Evolutionary conservation across 2,329 filamentous ascomycete species (phyloP), one percentile per base, ranked within the genome.

Genomic region (Phaeophleospora eucalypticola): DNA sequence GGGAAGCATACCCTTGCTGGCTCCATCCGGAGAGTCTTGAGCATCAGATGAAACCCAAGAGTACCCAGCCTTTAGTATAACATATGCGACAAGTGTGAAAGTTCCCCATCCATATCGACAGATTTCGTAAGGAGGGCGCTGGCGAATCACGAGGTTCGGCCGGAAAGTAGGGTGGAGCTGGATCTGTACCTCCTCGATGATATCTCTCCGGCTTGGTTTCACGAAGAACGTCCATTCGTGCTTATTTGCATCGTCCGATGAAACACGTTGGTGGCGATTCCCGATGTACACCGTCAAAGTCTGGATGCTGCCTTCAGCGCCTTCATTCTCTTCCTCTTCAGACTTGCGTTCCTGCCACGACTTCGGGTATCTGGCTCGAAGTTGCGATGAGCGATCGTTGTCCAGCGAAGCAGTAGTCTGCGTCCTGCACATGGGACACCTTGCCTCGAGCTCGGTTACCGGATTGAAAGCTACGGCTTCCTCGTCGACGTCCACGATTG

Each of bases 211-310:
- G n/a, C 65, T 69, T 0, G 66, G 60, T n/a, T 62, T 53, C 4
- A 74, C 68, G 51, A 74, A 75, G 50, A 74, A 74, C 0, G 64
- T 69, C 71, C 72, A 75, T 24, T 70, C 64, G 50, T 74, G 72
- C 45, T 62, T 53, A 38, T 71, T 73, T n/a, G 35, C 63, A 43
- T 24, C 52, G 15, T 37, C 48, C n/a, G 20, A 47, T 36, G 32
- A 37, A 24, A 43, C 33, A 12, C 21, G 41, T n/a, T 9, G 44
- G 53, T 74, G 71, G 43, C 61, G 63, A 44, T 74, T 74, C 14
- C 72, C 72, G 41, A 74, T 68, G 47, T 72, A 63, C 3, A 75
- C 60, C 34, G 69, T 71, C 19, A 75, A 49, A 3, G 66, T 66
- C 46, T 73, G 64, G 1, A 70, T 59, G 4, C 59, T 62, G 8